Base-by-base conservation (phyloP, 192 early-diverging fungal species). In the Helicostylum pulchrum region DNA sequence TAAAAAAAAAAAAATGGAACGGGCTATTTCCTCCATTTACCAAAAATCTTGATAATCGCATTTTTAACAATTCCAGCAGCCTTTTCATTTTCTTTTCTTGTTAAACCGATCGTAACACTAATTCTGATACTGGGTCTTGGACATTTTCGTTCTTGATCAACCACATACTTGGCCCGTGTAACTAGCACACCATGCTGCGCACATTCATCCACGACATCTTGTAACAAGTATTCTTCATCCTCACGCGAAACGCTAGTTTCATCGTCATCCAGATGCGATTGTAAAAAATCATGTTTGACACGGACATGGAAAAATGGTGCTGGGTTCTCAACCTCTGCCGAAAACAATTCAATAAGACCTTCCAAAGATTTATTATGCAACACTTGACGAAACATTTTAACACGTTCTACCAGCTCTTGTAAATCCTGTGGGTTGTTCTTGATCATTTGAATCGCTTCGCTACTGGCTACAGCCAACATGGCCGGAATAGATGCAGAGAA, bases 401-500 rank as follows among this genome's bases (percentile, higher is more conserved):
- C 68, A 76, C 94, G 93, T 48, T 90, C 84, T 20, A 76, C 69
- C 55, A 97, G 72, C 17, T 72, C 66, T 14, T 59, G 71, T 39
- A 93, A 62, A 21, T 82, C 46, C 1, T 64, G 34, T 3, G 83
- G 80, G 23, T 85, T 73, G 20, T 77, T 53, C 30, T 72, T 67
- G 32, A 90, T 65, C n/a, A 88, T 73, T 4, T 81, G 80, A 62
- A 99, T 77, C 4, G 90, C 92, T 71, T 96, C 92, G 1, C 87
- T 78, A n/a, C 92, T 90, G 44, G 90, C 83, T 21, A 94, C 92
- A 15, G 95, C 84, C 4, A 99, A 83, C 76, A 95, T 92, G 20
- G 94, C 92, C 19, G 96, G 96, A 44, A 99, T 84, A 11, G 95
- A 91, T 0, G 96, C 96, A 36, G 95, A 97, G 76, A 91, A 99